Evolutionary conservation across 2,329 filamentous ascomycete genomes (phyloP).

Genomic region (Cladosporium cucumerinum): DNA sequence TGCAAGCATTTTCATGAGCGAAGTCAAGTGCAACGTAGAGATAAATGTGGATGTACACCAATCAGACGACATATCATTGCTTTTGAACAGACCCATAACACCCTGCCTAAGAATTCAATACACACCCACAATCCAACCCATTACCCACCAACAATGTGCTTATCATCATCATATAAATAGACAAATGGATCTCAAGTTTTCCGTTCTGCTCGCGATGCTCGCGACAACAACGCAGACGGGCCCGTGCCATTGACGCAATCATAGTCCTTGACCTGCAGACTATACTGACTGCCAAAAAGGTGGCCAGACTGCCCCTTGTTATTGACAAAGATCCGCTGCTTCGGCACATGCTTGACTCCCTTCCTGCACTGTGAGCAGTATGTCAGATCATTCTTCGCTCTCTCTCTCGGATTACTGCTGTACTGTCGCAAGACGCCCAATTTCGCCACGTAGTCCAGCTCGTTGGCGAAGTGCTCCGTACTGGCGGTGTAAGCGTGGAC

Average conservation of each 20-base stretch:
- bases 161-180: background rate
- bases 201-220: background rate
- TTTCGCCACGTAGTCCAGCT: constrained; percentile 10
- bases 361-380: background rate
- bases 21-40: background rate
- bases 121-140: background rate
- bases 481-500: constrained; percentile 3
- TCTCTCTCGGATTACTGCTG: background rate
- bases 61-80: background rate
- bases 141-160: background rate
- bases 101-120: background rate
- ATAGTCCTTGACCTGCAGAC: constrained; percentile 7
- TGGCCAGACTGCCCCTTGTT: constrained; percentile 7
- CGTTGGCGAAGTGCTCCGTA: constrained; percentile 15
- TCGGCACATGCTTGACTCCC: background rate
- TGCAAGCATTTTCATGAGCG: background rate
- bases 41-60: background rate
- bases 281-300: constrained; percentile 13
- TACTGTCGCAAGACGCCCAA: constrained; percentile 8
- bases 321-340: constrained; percentile 5
- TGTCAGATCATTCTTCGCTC: background rate
- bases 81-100: background rate
- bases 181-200: background rate
- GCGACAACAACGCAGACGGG: background rate
- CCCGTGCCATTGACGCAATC: constrained; percentile 2